Percentiles rank a stretch among this genome's conserved stretches.
These are phyloP conservation scores for Mortierella sp. DNA, from an alignment of 371 early-diverging fungal genomes.

Conservation along the genomic window DNA sequence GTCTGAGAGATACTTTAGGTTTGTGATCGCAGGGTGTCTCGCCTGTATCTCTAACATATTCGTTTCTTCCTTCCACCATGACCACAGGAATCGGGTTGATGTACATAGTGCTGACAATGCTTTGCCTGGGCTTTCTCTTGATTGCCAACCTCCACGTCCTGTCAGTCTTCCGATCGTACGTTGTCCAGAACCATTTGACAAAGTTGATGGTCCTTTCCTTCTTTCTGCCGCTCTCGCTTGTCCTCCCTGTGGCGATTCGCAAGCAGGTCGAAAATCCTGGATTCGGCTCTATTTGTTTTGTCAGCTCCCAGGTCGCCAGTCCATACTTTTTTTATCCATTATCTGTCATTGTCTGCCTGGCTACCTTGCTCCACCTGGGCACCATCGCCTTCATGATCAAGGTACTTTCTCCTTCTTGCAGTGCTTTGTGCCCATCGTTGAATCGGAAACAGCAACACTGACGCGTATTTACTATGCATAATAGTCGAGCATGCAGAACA, in stretches of 20 bases:
- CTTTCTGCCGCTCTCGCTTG: constrained; percentile 35
- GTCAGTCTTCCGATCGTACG: constrained; percentile 28
- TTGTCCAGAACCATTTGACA: constrained; percentile 29
- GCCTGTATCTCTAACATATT: neutral
- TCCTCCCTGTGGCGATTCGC: constrained; percentile 31
- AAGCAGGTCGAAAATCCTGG: constrained; percentile 40
- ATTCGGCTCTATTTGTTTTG: constrained; percentile 48
- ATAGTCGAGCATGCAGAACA: constrained; percentile 24
- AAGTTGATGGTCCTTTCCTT: constrained; percentile 35
- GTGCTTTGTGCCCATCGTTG: neutral
- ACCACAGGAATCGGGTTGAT: constrained; percentile 25
- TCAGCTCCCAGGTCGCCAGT: constrained; percentile 30
- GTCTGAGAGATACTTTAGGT: neutral
- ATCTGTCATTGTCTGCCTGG: constrained; percentile 27
- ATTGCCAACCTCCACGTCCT: constrained; percentile 51
- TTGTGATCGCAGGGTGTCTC: neutral
- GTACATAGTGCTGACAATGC: constrained; percentile 29
- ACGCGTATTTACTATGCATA: neutral
- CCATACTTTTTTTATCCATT: constrained; percentile 46
- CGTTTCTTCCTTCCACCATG: neutral
- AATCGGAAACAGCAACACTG: neutral
- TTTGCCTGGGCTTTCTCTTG: constrained; percentile 29
- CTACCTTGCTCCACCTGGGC: constrained; percentile 32
- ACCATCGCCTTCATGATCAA: constrained; percentile 38
- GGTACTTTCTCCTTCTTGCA: constrained; percentile 6